phyloP scores from a whole-genome alignment of 495 filamentous ascomycete species.

The Tetracladium setigerum region DNA sequence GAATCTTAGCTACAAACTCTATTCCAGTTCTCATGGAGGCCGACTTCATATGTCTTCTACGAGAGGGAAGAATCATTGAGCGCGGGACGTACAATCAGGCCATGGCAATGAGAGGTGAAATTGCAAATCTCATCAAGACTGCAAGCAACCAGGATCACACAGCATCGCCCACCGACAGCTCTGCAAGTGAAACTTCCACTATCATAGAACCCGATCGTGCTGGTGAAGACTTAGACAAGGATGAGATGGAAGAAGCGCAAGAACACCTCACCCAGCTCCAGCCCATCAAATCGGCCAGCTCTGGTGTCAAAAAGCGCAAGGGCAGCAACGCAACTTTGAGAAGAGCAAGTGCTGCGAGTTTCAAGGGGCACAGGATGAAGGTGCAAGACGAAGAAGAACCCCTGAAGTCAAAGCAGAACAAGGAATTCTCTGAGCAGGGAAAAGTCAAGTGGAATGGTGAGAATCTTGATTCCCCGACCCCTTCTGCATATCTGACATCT shows the following conservation, averaged over 20 bases:
- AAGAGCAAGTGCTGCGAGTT: slow-evolving; percentile 85
- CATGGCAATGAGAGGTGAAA: slow-evolving; percentile 87
- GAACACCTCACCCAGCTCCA: slow-evolving; percentile 61
- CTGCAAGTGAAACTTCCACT: slow-evolving; percentile 42
- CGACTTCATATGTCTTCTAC: slow-evolving; percentile 75
- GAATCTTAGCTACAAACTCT: slow-evolving; percentile 92
- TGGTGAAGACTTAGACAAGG: slow-evolving; percentile 34
- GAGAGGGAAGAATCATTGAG: slow-evolving; percentile 78
- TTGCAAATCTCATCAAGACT: slow-evolving; percentile 77
- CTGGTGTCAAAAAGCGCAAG: slow-evolving; percentile 40
- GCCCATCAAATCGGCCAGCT: slow-evolving; percentile 53
- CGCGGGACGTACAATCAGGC: slow-evolving; percentile 84
- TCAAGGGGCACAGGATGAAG: slow-evolving; percentile 77
- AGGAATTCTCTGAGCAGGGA: slow-evolving; percentile 84
- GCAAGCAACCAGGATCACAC: slow-evolving; percentile 54
- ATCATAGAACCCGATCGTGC: slow-evolving; percentile 42
- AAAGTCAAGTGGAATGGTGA: slow-evolving; percentile 87
- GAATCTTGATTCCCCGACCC: slow-evolving; percentile 26
- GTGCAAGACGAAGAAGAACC: slow-evolving; percentile 73
- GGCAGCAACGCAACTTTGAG: slow-evolving; percentile 70
- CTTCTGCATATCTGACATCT: slow-evolving; percentile 18
- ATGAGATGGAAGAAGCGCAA: slow-evolving; percentile 64
- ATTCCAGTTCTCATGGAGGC: slow-evolving; percentile 86
- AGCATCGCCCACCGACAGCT: slow-evolving; percentile 41
- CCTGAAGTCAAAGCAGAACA: slow-evolving; percentile 71